phyloP scores from a whole-genome alignment of 2,329 filamentous ascomycete genomes.

The Pseudocercospora vitis region DNA sequence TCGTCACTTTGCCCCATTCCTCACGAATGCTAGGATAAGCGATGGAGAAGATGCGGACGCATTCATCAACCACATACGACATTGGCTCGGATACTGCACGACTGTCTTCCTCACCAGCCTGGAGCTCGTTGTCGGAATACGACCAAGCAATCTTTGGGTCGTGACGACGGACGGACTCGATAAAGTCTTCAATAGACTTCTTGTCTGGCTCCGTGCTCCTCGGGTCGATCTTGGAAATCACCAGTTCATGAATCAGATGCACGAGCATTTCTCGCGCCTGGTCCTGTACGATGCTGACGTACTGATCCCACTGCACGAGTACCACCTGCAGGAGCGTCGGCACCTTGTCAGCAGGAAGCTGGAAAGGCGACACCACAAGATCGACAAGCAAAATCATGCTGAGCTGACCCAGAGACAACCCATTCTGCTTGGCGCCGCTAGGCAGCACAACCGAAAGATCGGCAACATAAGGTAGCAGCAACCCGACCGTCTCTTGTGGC shows the following conservation, averaged over 20 bases:
- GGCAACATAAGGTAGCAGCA: constrained; percentile 76
- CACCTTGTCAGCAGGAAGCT: constrained; percentile 74
- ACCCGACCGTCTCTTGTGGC: constrained; percentile 68
- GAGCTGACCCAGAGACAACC: constrained; percentile 88
- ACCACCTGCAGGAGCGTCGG: constrained; percentile 87
- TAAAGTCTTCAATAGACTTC: constrained; percentile 78
- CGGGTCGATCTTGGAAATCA: constrained; percentile 76
- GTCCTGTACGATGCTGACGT: constrained; percentile 90
- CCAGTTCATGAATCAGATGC: constrained; percentile 92
- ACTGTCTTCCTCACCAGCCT: constrained; percentile 60
- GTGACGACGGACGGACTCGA: constrained; percentile 81
- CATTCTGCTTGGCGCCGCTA: constrained; percentile 78
- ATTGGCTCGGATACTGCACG: constrained; percentile 82
- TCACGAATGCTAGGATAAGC: constrained; percentile 85
- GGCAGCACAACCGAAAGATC: constrained; percentile 78
- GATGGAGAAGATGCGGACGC: constrained; percentile 81
- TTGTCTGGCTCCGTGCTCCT: constrained; percentile 66
- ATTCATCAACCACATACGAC: constrained; percentile 76
- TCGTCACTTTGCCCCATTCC: constrained; percentile 83
- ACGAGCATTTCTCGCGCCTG: constrained; percentile 97
- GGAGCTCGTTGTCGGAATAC: constrained; percentile 89
- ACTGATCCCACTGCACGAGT: constrained; percentile 95
- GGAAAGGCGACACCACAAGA: constrained; percentile 88
- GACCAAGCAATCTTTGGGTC: constrained; percentile 85
- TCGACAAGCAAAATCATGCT: constrained; percentile 93